Percentiles rank a stretch among this genome's conserved stretches.
phyloP scores from a whole-genome alignment of 177 flowering plant species.

The Vitis hybrid region DNA sequence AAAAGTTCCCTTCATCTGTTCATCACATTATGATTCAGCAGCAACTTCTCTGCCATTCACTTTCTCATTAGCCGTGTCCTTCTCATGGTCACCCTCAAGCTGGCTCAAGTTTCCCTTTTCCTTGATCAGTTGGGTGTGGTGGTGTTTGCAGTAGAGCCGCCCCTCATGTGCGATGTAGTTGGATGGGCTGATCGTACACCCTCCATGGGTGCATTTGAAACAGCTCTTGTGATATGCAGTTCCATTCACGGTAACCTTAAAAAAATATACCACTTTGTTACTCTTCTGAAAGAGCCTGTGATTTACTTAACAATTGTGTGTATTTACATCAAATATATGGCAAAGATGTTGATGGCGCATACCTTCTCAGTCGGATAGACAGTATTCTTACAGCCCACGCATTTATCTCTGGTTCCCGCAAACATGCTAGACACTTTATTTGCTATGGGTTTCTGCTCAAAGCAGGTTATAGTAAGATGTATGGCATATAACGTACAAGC shows the following conservation, averaged over 20 bases:
- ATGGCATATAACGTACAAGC: not conserved
- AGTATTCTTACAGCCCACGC: constrained; percentile 75
- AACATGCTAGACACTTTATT: constrained; percentile 66
- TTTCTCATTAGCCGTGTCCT: constrained; percentile 21
- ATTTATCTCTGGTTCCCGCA: constrained; percentile 89
- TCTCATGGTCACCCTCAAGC: constrained; percentile 66
- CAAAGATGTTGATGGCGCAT: not conserved
- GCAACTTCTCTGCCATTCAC: constrained; percentile 29
- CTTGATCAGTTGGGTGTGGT: constrained; percentile 83
- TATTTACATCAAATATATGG: too few species aligned
- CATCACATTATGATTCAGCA: constrained; percentile 32
- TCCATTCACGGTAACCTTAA: constrained; percentile 83
- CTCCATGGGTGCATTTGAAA: constrained; percentile 93
- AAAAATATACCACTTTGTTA: not conserved
- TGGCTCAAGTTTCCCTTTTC: constrained; percentile 94
- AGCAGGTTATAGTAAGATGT: constrained; percentile 4
- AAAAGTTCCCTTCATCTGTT: not conserved
- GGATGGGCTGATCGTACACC: constrained; percentile 82
- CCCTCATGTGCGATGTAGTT: constrained; percentile 88
- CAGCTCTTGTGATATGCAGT: constrained; percentile 82
- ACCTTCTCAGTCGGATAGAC: constrained; percentile 97
- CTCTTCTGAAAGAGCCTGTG: not conserved
- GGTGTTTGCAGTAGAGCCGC: constrained; percentile 83
- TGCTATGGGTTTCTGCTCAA: constrained; percentile 52
- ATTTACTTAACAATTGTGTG: not conserved